These are phyloP conservation scores for Salix viminalis DNA, from an alignment of 345 rosid species.

Conservation along the genomic window DNA sequence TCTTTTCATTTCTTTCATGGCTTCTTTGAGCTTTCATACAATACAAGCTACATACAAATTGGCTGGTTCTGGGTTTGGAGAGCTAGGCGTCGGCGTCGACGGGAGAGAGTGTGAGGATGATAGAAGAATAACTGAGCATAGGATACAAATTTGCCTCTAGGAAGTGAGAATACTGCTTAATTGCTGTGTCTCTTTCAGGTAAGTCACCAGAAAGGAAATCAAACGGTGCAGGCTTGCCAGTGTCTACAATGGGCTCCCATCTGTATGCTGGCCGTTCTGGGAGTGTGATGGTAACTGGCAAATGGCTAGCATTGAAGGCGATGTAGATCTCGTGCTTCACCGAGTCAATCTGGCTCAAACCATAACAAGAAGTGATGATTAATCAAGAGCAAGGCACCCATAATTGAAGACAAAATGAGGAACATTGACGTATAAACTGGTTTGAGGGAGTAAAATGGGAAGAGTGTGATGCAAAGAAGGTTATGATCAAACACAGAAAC, in stretches of 20 bases:
- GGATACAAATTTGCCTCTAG: constrained; percentile 79
- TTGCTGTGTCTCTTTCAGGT: constrained; percentile 54
- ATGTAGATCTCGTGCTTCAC: constrained; percentile 77
- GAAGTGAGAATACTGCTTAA: constrained; percentile 64
- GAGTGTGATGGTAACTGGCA: constrained; percentile 53
- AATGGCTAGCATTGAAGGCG: constrained; percentile 74
- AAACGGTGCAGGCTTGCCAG: constrained; percentile 71
- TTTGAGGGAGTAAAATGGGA: background rate
- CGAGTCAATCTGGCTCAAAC: constrained; percentile 53
- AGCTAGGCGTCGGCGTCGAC: constrained; percentile 26
- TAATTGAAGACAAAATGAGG: background rate
- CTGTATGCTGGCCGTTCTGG: constrained; percentile 75
- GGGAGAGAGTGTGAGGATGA: constrained; percentile 55
- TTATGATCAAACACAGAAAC: background rate
- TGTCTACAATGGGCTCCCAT: constrained; percentile 91
- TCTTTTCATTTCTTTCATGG: background rate
- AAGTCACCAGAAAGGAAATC: constrained; percentile 66
- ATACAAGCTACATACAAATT: background rate
- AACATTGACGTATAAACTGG: background rate
- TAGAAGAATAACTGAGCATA: constrained; percentile 83
- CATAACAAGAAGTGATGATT: background rate
- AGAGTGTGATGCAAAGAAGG: background rate
- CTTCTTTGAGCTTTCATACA: background rate
- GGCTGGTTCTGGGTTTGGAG: background rate
- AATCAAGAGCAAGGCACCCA: background rate